phyloP scores from a whole-genome alignment of 2,329 filamentous ascomycete genomes.

The Colletotrichum navitas region DNA sequence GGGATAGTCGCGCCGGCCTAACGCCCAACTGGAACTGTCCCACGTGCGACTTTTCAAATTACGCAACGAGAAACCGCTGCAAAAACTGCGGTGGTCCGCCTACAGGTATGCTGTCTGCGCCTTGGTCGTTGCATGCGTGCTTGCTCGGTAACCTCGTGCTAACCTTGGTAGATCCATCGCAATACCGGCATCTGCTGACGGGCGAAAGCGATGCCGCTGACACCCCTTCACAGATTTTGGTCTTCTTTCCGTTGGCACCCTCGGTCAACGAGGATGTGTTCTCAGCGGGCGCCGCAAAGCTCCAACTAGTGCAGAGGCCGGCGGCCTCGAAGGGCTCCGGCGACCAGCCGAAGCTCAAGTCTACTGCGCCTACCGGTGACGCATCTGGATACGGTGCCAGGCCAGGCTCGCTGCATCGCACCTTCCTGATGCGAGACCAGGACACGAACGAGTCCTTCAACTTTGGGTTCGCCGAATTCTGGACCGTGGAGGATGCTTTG shows the following conservation, averaged over 20 bases:
- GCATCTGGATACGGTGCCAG: conserved; percentile 76
- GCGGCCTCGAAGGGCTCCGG: conserved; percentile 60
- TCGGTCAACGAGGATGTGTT: conserved; percentile 80
- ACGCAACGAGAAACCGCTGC: conserved; percentile 53
- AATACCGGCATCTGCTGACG: conserved; percentile 54
- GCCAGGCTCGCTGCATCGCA: conserved; percentile 79
- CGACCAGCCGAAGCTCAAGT: conserved; percentile 67
- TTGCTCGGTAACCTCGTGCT: background rate
- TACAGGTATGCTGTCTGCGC: conserved; percentile 12
- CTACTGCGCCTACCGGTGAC: conserved; percentile 67
- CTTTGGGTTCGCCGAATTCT: conserved; percentile 89
- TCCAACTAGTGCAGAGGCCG: conserved; percentile 72
- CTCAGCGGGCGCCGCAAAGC: conserved; percentile 78
- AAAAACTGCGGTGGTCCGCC: conserved; percentile 52
- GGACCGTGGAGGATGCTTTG: conserved; percentile 79
- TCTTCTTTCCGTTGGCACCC: conserved; percentile 78
- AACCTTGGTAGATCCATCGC: conserved; percentile 23
- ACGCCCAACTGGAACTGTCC: conserved; percentile 51
- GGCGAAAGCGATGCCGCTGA: conserved; percentile 64
- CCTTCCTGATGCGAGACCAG: conserved; percentile 82
- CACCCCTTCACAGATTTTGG: conserved; percentile 79
- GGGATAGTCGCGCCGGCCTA: conserved; percentile 45
- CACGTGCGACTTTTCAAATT: conserved; percentile 57
- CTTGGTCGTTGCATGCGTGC: background rate
- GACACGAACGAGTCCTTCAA: conserved; percentile 79